A percentile compares a stretch with the other conserved stretches of the same genome.
phyloP scores from a whole-genome alignment of 2,329 filamentous ascomycete species.

The Rutstroemia sp. region DNA sequence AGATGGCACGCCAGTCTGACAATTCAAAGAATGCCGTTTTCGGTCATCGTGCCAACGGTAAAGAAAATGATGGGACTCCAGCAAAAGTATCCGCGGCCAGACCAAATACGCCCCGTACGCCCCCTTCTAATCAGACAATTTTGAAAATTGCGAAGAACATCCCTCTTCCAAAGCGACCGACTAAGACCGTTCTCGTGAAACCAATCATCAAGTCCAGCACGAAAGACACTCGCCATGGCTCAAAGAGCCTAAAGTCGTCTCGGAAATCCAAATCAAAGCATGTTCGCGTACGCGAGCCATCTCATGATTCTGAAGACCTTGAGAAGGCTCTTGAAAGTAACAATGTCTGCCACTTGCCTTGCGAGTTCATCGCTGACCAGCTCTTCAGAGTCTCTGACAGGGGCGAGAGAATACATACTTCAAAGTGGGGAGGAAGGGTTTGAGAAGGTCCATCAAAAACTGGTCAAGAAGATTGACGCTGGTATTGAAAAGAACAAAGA shows the following conservation, averaged over 20 bases:
- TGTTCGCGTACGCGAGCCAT: neutral
- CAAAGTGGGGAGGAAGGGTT: constrained; percentile 12
- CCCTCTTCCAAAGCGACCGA: neutral
- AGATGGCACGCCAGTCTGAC: too few relatives aligned
- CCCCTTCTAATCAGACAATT: neutral
- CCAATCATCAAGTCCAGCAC: neutral
- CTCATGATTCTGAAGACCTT: neutral
- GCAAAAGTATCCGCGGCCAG: neutral
- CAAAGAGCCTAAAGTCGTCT: neutral
- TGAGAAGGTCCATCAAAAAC: constrained; percentile 10
- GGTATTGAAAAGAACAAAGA: constrained; percentile 7
- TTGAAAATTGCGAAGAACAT: neutral
- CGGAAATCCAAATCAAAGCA: neutral
- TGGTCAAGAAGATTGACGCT: constrained; percentile 9
- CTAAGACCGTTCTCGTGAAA: neutral
- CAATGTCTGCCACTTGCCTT: neutral
- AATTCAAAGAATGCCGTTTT: too few relatives aligned
- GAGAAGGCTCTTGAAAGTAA: neutral
- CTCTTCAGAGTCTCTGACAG: constrained; percentile 18
- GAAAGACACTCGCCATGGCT: neutral
- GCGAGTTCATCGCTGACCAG: neutral
- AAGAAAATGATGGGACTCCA: neutral
- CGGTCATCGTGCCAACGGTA: neutral
- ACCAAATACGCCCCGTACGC: neutral
- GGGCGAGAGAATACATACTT: constrained; percentile 13